phyloP scores from a whole-genome alignment of 805 yeast genomes.

The Ogataea henricii region DNA sequence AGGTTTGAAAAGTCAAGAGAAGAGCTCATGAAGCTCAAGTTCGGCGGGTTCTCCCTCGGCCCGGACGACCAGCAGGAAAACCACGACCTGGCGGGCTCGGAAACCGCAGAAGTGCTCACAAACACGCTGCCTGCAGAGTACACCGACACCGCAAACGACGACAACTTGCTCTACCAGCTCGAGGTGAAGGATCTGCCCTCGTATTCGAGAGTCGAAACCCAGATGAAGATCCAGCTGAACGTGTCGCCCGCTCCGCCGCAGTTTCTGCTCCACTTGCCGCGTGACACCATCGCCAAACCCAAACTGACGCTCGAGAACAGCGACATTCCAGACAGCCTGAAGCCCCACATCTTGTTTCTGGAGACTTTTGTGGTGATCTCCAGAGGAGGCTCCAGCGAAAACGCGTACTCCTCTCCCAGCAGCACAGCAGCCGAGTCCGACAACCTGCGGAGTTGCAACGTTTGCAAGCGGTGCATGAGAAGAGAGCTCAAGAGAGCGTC shows the following conservation, averaged over 20 bases:
- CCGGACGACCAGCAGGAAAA: slow-evolving; percentile 12
- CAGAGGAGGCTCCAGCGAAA: slow-evolving; percentile 8
- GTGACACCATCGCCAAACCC: slow-evolving; percentile 85
- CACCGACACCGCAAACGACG: slow-evolving; percentile 22
- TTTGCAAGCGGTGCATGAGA: slow-evolving; percentile 86
- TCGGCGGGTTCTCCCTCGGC: slow-evolving; percentile 40
- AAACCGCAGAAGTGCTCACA: slow-evolving; percentile 29
- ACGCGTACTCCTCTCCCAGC: slow-evolving; percentile 2
- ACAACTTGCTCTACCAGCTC: slow-evolving; percentile 44
- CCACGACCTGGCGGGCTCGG: slow-evolving; percentile 13
- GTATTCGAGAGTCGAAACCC: slow-evolving; percentile 92
- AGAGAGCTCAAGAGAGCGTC: slow-evolving; percentile 94
- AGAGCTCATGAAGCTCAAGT: slow-evolving; percentile 52
- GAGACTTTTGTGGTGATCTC: slow-evolving; percentile 73
- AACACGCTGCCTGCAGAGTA: slow-evolving; percentile 34
- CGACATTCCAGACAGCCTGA: slow-evolving; percentile 48
- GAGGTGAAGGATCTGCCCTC: slow-evolving; percentile 66
- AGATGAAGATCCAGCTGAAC: slow-evolving; percentile 72
- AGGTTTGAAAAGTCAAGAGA: slow-evolving; percentile 47
- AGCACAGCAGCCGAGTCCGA: slow-evolving; percentile 9
- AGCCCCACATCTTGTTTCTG: slow-evolving; percentile 59
- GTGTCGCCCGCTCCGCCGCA: slow-evolving; percentile 80
- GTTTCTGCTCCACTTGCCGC: slow-evolving; percentile 73
- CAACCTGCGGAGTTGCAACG: slow-evolving; percentile 54
- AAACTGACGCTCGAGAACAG: slow-evolving; percentile 65